phyloP scores from a whole-genome alignment of 768 basidiomycete genomes.

The Phlegmacium glaucopus region DNA sequence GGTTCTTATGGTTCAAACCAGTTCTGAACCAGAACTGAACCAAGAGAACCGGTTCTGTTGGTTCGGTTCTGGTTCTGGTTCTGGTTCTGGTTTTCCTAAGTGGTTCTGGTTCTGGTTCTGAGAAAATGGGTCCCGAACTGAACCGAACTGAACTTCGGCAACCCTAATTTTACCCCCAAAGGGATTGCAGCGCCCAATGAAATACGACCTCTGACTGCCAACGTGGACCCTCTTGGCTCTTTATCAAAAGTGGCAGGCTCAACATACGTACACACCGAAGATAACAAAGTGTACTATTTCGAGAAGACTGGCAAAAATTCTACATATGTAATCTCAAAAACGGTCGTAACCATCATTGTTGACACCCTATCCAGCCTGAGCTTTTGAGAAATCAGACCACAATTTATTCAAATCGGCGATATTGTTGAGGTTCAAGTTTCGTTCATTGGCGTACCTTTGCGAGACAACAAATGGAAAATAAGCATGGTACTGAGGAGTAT shows the following conservation, averaged over 20 bases:
- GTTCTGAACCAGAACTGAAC: too few species aligned
- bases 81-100: too few species aligned
- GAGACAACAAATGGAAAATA: slow-evolving; percentile 8
- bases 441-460: slow-evolving; percentile 8
- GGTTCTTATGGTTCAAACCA: too few species aligned
- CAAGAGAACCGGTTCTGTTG: too few species aligned
- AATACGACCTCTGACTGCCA: not conserved
- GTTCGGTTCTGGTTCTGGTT: too few species aligned
- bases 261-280: slow-evolving; percentile 10
- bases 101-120: too few species aligned
- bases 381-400: not conserved
- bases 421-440: slow-evolving; percentile 11
- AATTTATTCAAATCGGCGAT: slow-evolving; percentile 5
- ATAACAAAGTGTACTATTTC: slow-evolving; percentile 12
- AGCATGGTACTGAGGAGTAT: slow-evolving; percentile 5
- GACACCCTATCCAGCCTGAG: too few species aligned
- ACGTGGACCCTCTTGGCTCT: slow-evolving; percentile 4
- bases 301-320: not conserved
- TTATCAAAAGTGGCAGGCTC: not conserved
- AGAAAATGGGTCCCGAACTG: too few species aligned
- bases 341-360: too few species aligned
- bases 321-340: too few species aligned
- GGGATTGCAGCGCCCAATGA: not conserved
- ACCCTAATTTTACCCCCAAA: slow-evolving; percentile 7
- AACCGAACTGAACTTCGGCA: too few species aligned